Evolutionary conservation across 2,329 filamentous ascomycete genomes (phyloP).

Genomic region (Ascochyta rabiei): DNA sequence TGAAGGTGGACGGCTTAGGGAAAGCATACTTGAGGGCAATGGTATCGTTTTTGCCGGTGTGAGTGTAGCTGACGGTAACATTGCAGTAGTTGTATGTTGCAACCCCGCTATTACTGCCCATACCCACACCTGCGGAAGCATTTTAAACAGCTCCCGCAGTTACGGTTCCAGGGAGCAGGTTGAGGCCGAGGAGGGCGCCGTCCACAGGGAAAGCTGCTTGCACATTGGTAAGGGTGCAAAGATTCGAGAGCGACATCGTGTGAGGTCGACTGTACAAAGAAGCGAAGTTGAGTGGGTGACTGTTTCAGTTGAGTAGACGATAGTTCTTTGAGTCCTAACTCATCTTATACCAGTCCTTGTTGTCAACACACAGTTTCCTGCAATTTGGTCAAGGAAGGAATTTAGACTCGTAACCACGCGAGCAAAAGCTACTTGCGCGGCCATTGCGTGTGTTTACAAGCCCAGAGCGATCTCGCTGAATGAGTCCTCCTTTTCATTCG

Average conservation of each 20-base stretch:
- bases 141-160: conserved; percentile 43
- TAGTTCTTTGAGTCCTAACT: neutral
- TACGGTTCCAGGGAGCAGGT: conserved; percentile 49
- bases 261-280: neutral
- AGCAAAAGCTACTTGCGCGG: neutral
- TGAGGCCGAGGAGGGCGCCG: conserved; percentile 38
- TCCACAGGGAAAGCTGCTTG: conserved; percentile 25
- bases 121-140: conserved; percentile 33
- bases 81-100: conserved; percentile 51
- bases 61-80: conserved; percentile 55
- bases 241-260: conserved; percentile 7
- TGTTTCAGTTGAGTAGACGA: neutral
- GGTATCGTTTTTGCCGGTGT: conserved; percentile 43
- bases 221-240: conserved; percentile 26
- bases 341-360: conserved; percentile 5
- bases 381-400: conserved; percentile 2
- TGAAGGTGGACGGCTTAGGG: conserved; percentile 51
- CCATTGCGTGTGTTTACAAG: neutral
- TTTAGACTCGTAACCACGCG: neutral
- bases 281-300: neutral
- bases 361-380: neutral
- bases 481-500: too few relatives aligned
- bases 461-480: too few relatives aligned
- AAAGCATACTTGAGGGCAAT: conserved; percentile 48
- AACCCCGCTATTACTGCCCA: conserved; percentile 1